Base-by-base conservation (phyloP, 2,329 filamentous ascomycete species). In the Ophiostoma novo-ulmi region DNA sequence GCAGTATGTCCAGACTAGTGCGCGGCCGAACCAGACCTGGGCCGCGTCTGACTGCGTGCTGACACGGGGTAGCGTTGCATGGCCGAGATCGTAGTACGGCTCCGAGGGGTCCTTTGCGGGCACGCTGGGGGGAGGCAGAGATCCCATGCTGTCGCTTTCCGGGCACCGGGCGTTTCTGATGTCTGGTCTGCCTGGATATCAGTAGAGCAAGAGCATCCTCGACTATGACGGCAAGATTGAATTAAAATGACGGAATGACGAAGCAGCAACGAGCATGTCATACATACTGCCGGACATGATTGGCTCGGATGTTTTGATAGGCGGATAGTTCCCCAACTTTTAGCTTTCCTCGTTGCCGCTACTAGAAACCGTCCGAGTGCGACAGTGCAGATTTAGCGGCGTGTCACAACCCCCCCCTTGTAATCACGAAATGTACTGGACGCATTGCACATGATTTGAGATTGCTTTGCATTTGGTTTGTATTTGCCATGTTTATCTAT, bases 1-100 rank as follows among this genome's bases (percentile, higher is more conserved):
- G 31, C 82, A 89, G 77, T 90, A 93, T 63, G 83, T 84, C 91
- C 91, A 93, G 31, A 88, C 81, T n/a, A 93, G 80, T 2, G 89
- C 91, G 3, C 89, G 86, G 76, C 90, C 82, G 77, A 91, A 92
- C 91, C 91, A 93, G 7, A 75, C 80, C 75, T 91, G 87, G 20
- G 70, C 70, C 6, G 65, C 67, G 14, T 31, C 11, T 7, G 70
- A 71, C 67, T 20, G 10, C 11, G 70, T 71, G 20, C 22, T 71
- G 5, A 71, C 70, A 7, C 38, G 22, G 14, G 48, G 70, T 6
- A 48, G 20, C 8, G n/a, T 26, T 5, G 58, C 48, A 36, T 31
- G 61, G 5, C 70, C 70, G 26, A 71, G 22, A 48, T 71, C 68
- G n/a, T 71, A 71, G 70, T 71, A 71, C 22, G 67, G 70, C 20